Evolutionary conservation across 2,329 filamentous ascomycete species (phyloP).

Genomic region (Hymenoscyphus infarciens): DNA sequence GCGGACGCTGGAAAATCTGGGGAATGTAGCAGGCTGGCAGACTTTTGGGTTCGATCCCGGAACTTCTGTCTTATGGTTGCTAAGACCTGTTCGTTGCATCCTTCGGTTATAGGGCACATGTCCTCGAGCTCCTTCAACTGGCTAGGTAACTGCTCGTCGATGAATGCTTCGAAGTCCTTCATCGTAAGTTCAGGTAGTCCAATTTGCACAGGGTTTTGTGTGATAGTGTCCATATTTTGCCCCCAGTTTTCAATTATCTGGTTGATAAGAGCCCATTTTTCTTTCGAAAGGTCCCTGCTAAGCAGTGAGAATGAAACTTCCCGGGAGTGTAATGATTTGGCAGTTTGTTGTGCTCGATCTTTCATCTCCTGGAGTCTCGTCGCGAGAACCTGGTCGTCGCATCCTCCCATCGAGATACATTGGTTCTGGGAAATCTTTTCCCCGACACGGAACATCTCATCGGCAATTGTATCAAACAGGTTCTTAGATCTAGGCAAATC

Average conservation of each 20-base stretch:
- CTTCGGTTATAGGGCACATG: background rate
- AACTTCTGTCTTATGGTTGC: background rate
- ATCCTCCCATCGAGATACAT: background rate
- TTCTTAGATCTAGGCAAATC: background rate
- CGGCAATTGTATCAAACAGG: background rate
- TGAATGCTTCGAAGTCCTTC: background rate
- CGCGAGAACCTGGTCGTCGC: background rate
- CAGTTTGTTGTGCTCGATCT: background rate
- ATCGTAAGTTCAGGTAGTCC: background rate
- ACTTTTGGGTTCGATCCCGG: background rate
- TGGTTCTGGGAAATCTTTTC: background rate
- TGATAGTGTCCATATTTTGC: background rate
- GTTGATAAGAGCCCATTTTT: background rate
- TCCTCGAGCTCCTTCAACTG: background rate
- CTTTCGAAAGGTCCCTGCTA: background rate
- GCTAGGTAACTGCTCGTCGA: background rate
- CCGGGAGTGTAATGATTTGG: background rate
- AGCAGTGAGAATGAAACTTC: background rate
- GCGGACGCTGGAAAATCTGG: background rate
- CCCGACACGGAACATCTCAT: background rate
- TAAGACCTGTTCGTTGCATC: background rate
- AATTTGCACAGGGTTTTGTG: background rate
- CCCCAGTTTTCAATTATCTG: background rate
- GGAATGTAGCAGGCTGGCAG: background rate
- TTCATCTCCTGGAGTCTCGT: background rate